phyloP scores from a whole-genome alignment of 148 eudicot genomes.

The Cornus suecica region DNA sequence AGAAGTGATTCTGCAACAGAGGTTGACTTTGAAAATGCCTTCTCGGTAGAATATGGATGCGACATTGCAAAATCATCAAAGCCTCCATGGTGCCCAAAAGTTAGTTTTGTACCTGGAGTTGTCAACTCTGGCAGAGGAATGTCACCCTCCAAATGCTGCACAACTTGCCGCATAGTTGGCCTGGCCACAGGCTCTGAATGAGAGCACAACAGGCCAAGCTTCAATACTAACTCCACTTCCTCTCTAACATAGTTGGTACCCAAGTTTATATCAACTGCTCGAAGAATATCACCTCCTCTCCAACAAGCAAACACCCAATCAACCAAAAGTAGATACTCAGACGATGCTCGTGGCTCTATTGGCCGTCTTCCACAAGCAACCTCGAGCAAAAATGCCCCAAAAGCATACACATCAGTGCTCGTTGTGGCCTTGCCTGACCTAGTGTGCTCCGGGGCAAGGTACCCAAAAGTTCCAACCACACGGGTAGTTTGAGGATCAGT shows the following conservation, averaged over 20 bases:
- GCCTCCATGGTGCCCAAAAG: background rate
- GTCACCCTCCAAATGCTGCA: slow-evolving; percentile 20
- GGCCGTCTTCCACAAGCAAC: slow-evolving; percentile 36
- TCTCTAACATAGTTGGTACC: background rate
- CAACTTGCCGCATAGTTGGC: slow-evolving; percentile 36
- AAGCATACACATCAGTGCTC: slow-evolving; percentile 28
- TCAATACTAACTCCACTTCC: slow-evolving; percentile 20
- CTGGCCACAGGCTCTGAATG: slow-evolving; percentile 17
- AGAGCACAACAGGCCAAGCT: slow-evolving; percentile 34
- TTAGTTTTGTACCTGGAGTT: background rate
- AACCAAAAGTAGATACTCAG: slow-evolving; percentile 6
- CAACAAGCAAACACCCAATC: background rate
- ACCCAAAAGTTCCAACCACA: slow-evolving; percentile 26
- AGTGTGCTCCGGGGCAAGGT: slow-evolving; percentile 25
- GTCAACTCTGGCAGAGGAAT: background rate
- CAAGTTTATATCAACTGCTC: background rate
- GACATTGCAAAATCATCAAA: background rate
- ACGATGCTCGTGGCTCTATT: slow-evolving; percentile 7
- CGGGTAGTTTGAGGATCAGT: slow-evolving; percentile 17
- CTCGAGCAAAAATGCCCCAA: slow-evolving; percentile 29
- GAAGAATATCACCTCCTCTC: background rate
- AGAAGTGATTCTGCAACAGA: slow-evolving; percentile 5
- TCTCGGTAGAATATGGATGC: background rate
- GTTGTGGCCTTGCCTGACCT: slow-evolving; percentile 22
- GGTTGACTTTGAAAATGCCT: background rate